Evolutionary conservation across 495 filamentous ascomycete species (phyloP).

Genomic region (Neurospora sublineolata): DNA sequence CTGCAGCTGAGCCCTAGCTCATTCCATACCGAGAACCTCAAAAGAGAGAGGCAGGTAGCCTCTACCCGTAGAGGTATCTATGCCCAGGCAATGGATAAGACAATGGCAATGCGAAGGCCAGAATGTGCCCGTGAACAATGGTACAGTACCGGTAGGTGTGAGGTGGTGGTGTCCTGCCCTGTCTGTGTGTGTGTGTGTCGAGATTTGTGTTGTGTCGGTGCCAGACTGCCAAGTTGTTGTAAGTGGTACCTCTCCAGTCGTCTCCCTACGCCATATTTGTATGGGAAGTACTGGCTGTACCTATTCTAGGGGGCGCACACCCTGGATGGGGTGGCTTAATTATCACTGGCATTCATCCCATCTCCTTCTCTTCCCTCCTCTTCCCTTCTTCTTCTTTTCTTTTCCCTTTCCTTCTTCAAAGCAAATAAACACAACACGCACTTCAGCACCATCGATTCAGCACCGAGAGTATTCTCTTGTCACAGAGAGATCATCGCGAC

Average conservation of each 20-base stretch:
- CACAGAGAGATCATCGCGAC: conserved; percentile 42
- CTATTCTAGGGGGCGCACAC: background rate
- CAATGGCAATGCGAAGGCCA: background rate
- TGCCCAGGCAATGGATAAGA: background rate
- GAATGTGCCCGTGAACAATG: background rate
- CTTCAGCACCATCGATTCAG: conserved; percentile 27
- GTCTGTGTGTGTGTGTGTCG: background rate
- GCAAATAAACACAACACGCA: conserved; percentile 33
- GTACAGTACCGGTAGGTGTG: background rate
- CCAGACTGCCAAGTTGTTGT: background rate
- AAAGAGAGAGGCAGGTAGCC: background rate
- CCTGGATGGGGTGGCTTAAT: background rate
- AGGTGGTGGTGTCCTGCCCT: background rate
- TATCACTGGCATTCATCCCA: background rate
- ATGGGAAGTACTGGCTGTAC: background rate
- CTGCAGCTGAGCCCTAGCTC: background rate
- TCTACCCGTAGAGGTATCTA: background rate
- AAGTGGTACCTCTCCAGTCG: background rate
- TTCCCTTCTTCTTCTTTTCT: conserved; percentile 14
- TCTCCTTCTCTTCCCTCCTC: conserved; percentile 12
- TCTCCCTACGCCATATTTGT: background rate
- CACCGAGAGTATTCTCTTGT: conserved; percentile 40
- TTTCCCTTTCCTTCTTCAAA: conserved; percentile 24
- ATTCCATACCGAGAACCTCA: background rate
- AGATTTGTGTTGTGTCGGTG: background rate